Percentiles rank a stretch among this genome's conserved stretches.
Conservation (phyloP, 2,329 filamentous ascomycete genomes). For the Verticillium klebahnii region DNA sequence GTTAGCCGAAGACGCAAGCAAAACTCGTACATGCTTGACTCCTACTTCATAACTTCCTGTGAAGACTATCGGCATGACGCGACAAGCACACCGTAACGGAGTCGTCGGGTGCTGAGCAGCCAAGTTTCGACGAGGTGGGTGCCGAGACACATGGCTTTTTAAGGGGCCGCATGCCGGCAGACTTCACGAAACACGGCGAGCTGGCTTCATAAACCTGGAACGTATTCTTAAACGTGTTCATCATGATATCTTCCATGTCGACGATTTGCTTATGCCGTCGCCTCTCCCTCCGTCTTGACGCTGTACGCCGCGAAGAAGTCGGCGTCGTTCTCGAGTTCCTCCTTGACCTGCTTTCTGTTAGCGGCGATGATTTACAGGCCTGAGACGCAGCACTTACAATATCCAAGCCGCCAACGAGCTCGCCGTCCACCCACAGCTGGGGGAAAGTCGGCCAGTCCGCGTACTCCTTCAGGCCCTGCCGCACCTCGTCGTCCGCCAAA, state of each 20-base stretch:
- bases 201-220: neutral
- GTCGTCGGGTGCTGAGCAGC: too few relatives aligned
- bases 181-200: neutral
- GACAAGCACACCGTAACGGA: too few relatives aligned
- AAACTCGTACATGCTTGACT: too few relatives aligned
- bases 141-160: too few relatives aligned
- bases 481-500: conserved; percentile 91
- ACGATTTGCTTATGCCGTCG: neutral
- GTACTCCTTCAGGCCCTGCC: conserved; percentile 93
- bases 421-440: conserved; percentile 86
- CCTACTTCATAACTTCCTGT: too few relatives aligned
- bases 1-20: too few relatives aligned
- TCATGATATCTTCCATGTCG: neutral
- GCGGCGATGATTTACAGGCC: neutral
- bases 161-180: too few relatives aligned
- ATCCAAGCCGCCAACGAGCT: conserved; percentile 88
- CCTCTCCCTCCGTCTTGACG: conserved; percentile 39
- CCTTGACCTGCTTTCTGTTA: conserved; percentile 65
- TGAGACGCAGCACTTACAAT: conserved; percentile 62
- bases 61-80: too few relatives aligned
- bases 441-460: conserved; percentile 99
- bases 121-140: too few relatives aligned
- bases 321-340: conserved; percentile 79
- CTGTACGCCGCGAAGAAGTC: conserved; percentile 78
- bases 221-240: neutral